Base-by-base conservation (phyloP, 1,284 basidiomycete genomes). In the Thecaphora thlaspeos region DNA sequence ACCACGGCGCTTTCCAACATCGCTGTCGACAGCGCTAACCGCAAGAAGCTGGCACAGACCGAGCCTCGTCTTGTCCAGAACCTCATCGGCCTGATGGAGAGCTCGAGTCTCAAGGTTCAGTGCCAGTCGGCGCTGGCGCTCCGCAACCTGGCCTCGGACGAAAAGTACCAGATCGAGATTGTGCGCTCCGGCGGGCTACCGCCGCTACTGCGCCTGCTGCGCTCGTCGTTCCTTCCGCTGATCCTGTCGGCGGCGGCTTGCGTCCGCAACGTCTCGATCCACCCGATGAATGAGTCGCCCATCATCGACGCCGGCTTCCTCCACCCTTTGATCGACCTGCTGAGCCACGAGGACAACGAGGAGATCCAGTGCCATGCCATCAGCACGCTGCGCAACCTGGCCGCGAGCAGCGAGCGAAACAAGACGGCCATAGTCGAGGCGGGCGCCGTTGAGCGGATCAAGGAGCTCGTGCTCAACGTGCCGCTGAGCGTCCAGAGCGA, bases 301-400 rank as follows among this genome's bases (percentile, higher is more conserved):
- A 99, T 99, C 79, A 99, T 99, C 78, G 95, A 99, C 74, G 91
- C 91, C 39, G 93, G 93, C 22, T 99, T 98, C 83, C 81, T 98
- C 49, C 88, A 92, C 75, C 95, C 95, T 1, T 82, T 99, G 39
- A 97, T 99, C 79, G 92, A 91, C 76, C 84, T 98, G 36, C 83
- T 99, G 37, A 91, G 91, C 5, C 98, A 98, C 82, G 96, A 84
- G 79, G 95, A 99, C 79, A 98, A 98, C 77, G 95, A 99, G 80
- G 95, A 99, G 80, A 92, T 99, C 30, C 94, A 98, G 79, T 98
- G 95, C 75, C 95, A 99, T 75, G 95, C 95, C n/a, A 99, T 99
- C 69, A 95, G 91, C 24, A 99, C 95, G 0, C 83, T 99, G 48
- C 86, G 95, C 32, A 99, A 99, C 78, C 84, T 98, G 14, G 95